These are phyloP conservation scores for Kernera saxatilis DNA, from an alignment of 345 rosid species.

Conservation along the genomic window DNA sequence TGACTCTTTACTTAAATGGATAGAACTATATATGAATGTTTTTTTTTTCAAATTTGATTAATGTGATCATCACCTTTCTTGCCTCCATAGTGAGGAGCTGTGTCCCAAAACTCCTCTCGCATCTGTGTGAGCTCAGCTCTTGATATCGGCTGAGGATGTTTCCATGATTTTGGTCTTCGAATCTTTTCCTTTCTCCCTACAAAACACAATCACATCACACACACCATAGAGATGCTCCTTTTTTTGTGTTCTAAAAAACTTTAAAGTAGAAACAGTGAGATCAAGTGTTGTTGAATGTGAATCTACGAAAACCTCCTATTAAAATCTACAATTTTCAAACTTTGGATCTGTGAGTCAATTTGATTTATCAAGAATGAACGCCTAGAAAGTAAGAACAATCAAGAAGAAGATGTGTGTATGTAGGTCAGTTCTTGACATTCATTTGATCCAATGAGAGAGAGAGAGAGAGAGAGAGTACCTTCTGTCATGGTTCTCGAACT, in stretches of 20 bases:
- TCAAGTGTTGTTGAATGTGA: not conserved
- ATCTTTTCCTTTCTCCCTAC: conserved; percentile 55
- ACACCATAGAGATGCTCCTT: not conserved
- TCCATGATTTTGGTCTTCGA: conserved; percentile 86
- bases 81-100: conserved; percentile 96
- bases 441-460: not conserved
- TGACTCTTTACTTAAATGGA: not conserved
- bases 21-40: not conserved
- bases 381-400: not conserved
- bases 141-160: conserved; percentile 78
- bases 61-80: conserved; percentile 27
- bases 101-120: conserved; percentile 96
- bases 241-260: not conserved
- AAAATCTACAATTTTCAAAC: not conserved
- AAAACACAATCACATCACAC: conserved; percentile 7
- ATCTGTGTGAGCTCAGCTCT: conserved; percentile 66
- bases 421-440: not conserved
- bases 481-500: conserved; percentile 24
- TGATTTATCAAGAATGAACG: not conserved
- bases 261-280: not conserved
- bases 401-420: not conserved
- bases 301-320: not conserved
- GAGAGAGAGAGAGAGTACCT: conserved; percentile 15
- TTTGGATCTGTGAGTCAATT: not conserved
- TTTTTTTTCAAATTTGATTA: not conserved